Evolutionary conservation across 1,139 yeast species (phyloP).

Genomic region (Hansenula sp.): DNA sequence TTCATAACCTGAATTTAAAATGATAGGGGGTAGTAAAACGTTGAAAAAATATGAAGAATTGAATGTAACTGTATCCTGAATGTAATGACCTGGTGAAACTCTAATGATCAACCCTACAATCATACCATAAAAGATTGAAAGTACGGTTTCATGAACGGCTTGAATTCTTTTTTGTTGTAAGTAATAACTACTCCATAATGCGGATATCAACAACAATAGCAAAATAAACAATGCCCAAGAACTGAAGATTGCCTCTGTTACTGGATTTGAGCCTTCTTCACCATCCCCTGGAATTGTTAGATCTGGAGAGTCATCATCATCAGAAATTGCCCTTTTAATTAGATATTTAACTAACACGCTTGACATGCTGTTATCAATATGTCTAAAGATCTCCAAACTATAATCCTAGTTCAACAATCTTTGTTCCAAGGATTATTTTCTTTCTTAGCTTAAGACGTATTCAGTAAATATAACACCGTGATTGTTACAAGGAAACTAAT

Average conservation of each 20-base stretch:
- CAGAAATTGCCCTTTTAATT: constrained; percentile 18
- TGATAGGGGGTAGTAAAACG: constrained; percentile 91
- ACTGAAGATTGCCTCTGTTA: constrained; percentile 92
- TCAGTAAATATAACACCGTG: too few species aligned
- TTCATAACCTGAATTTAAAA: constrained; percentile 93
- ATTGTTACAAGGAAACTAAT: too few species aligned
- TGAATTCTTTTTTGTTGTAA: constrained; percentile 87
- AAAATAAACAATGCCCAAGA: constrained; percentile 96
- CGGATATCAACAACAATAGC: constrained; percentile 73
- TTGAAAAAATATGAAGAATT: constrained; percentile 94
- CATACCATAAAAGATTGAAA: constrained; percentile 96
- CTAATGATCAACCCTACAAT: constrained; percentile 88
- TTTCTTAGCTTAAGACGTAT: too few species aligned
- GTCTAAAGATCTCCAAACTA: too few species aligned
- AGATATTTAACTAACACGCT: constrained; percentile 16
- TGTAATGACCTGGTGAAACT: constrained; percentile 91
- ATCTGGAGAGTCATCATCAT: constrained; percentile 19
- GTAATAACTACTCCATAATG: constrained; percentile 93
- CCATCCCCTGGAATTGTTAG: constrained; percentile 43
- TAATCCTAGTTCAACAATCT: too few species aligned
- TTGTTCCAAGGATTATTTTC: too few species aligned
- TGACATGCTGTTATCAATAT: constrained; percentile 6
- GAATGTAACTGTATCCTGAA: constrained; percentile 95
- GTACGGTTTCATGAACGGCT: constrained; percentile 94
- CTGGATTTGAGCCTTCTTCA: constrained; percentile 76